Evolutionary conservation across 2,329 filamentous ascomycete genomes (phyloP).

Genomic region (Cadophora sp.): DNA sequence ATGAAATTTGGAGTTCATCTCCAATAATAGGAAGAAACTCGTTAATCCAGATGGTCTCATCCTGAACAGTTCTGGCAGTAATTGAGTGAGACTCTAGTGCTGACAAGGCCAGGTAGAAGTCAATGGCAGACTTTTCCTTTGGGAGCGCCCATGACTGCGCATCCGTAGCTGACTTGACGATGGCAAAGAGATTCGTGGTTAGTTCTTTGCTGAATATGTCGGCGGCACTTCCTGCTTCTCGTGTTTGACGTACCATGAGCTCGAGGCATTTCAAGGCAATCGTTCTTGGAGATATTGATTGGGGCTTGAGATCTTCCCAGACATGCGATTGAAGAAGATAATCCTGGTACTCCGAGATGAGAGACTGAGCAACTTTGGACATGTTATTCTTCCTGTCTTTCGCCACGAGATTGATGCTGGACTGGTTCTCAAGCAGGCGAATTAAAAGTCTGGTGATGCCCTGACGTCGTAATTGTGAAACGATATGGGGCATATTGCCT

Average conservation of each 20-base stretch:
- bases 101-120: constrained; percentile 53
- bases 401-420: constrained; percentile 65
- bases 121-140: constrained; percentile 37
- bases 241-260: constrained; percentile 58
- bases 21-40: constrained; percentile 60
- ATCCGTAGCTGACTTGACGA: constrained; percentile 45
- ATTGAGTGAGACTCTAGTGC: constrained; percentile 62
- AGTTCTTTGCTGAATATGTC: constrained; percentile 57
- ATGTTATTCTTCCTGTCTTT: constrained; percentile 72
- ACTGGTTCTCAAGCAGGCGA: constrained; percentile 57
- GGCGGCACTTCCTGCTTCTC: constrained; percentile 53
- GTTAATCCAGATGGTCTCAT: constrained; percentile 53
- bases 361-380: constrained; percentile 66
- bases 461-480: constrained; percentile 62
- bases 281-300: constrained; percentile 64
- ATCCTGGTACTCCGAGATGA: constrained; percentile 60
- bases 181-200: constrained; percentile 55
- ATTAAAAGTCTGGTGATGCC: constrained; percentile 61
- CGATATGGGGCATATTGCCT: constrained; percentile 64
- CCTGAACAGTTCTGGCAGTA: constrained; percentile 52
- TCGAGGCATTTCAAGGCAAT: constrained; percentile 70
- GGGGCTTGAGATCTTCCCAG: constrained; percentile 63
- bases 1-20: constrained; percentile 50
- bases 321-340: constrained; percentile 59
- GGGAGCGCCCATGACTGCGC: constrained; percentile 39